These are phyloP conservation scores for Xenoacremonium recifei DNA, from an alignment of 2,329 filamentous ascomycete genomes.

Conservation along the genomic window DNA sequence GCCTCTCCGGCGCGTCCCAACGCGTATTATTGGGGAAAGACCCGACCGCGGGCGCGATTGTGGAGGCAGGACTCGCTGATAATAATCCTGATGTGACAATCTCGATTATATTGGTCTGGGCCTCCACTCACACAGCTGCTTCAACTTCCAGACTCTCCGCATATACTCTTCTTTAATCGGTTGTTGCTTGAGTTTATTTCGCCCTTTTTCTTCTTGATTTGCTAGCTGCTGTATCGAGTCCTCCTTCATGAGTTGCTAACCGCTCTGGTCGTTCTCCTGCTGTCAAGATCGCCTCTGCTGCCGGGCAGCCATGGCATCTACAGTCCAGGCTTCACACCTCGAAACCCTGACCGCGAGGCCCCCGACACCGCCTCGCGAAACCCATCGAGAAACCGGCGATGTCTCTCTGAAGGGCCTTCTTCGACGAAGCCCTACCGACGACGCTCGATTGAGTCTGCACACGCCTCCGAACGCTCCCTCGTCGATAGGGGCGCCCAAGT, in stretches of 20 bases:
- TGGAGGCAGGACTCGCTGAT: no score
- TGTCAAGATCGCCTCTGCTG: constrained; percentile 40
- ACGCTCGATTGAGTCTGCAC: constrained; percentile 37
- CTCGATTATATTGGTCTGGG: no score
- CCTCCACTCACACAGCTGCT: no score
- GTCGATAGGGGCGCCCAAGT: constrained; percentile 40
- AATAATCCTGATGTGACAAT: no score
- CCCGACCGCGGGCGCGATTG: no score
- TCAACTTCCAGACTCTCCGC: no score
- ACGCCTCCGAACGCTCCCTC: constrained; percentile 53
- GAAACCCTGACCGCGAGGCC: constrained; percentile 57
- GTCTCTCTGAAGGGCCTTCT: constrained; percentile 34
- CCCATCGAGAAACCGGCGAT: constrained; percentile 36
- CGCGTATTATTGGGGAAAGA: background rate
- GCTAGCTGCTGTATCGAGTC: no score
- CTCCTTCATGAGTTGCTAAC: constrained; percentile 20
- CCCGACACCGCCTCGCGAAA: constrained; percentile 66
- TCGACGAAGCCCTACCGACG: constrained; percentile 33
- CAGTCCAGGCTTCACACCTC: constrained; percentile 39
- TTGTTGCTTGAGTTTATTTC: no score
- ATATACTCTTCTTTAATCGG: no score
- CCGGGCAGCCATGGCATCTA: constrained; percentile 42
- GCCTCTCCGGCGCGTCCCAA: background rate
- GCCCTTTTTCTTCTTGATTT: no score
- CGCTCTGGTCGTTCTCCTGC: constrained; percentile 28